A percentile compares a stretch with the other conserved stretches of the same genome.
These are phyloP conservation scores for Seiridium unicorne DNA, from an alignment of 2,329 filamentous ascomycete species.

Conservation along the genomic window DNA sequence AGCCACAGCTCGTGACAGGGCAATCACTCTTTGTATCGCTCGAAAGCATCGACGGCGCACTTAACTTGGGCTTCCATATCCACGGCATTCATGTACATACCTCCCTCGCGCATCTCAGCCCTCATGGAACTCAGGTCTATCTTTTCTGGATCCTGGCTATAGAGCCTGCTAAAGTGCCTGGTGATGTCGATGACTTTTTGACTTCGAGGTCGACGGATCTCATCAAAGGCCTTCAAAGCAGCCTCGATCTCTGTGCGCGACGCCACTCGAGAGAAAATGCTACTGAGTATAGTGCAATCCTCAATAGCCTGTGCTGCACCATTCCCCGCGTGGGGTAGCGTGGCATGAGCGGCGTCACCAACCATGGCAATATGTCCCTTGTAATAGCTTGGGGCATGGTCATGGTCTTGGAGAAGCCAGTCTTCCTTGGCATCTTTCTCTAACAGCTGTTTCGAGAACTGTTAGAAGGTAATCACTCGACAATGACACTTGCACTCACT, in stretches of 20 bases:
- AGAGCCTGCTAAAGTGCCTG: slow-evolving; percentile 11
- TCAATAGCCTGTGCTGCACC: slow-evolving; percentile 16
- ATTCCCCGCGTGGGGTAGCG: slow-evolving; percentile 14
- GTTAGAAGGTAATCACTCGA: neutral
- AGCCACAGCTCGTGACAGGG: no score
- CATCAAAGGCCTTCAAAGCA: slow-evolving; percentile 10
- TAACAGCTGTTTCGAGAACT: slow-evolving; percentile 4
- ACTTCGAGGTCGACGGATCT: slow-evolving; percentile 11
- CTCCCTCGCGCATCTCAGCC: slow-evolving; percentile 9
- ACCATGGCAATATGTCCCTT: slow-evolving; percentile 12
- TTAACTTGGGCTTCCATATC: slow-evolving; percentile 11
- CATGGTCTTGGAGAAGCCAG: slow-evolving; percentile 15
- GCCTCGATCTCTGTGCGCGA: slow-evolving; percentile 1
- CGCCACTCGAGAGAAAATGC: slow-evolving; percentile 7
- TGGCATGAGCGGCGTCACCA: slow-evolving; percentile 15
- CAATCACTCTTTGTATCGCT: neutral
- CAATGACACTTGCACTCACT: slow-evolving; percentile 1
- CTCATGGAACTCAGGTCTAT: slow-evolving; percentile 9
- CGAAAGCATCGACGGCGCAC: neutral
- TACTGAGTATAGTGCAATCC: slow-evolving; percentile 11
- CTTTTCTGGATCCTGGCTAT: slow-evolving; percentile 10
- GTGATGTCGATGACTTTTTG: slow-evolving; percentile 11
- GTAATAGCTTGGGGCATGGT: slow-evolving; percentile 12
- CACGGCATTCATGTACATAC: slow-evolving; percentile 10
- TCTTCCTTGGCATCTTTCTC: slow-evolving; percentile 7